Percentiles rank a stretch among this genome's conserved stretches.
These are phyloP conservation scores for Gossypium armourianum DNA, from an alignment of 441 rosid genomes.

Conservation along the genomic window DNA sequence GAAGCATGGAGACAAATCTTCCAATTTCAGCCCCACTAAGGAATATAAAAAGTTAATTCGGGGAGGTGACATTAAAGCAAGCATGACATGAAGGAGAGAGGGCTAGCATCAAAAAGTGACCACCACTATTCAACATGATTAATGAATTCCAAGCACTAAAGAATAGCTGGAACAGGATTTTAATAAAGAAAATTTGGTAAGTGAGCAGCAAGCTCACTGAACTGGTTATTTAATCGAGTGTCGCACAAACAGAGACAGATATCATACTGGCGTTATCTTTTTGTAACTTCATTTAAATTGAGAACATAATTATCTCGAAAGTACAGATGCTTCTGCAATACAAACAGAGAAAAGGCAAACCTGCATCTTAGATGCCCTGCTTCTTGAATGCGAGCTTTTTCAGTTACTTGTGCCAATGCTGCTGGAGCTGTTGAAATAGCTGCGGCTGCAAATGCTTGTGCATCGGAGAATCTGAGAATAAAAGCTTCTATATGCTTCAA, in stretches of 20 bases:
- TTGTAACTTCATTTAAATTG: not conserved
- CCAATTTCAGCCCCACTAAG: slow-evolving; percentile 84
- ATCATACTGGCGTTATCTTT: not conserved
- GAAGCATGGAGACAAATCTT: slow-evolving; percentile 78
- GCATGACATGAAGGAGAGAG: not conserved
- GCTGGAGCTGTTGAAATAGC: slow-evolving; percentile 68
- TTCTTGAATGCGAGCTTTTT: slow-evolving; percentile 84
- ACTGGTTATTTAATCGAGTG: not conserved
- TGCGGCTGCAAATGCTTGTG: slow-evolving; percentile 58
- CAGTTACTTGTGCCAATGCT: slow-evolving; percentile 70
- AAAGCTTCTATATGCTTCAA: slow-evolving; percentile 65
- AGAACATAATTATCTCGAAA: not conserved
- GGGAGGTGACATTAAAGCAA: not conserved
- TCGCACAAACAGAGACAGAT: not conserved
- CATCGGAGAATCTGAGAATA: slow-evolving; percentile 52
- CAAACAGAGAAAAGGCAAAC: slow-evolving; percentile 26
- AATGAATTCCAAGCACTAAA: not conserved
- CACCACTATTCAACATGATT: not conserved
- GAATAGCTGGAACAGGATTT: not conserved
- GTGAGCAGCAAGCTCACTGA: not conserved
- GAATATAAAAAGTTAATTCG: slow-evolving; percentile 13
- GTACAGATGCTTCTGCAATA: not conserved
- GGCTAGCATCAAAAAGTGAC: not conserved
- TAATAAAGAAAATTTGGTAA: not conserved
- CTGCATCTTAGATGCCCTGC: slow-evolving; percentile 97